These are phyloP conservation scores for Termitomyces sp. DNA, from an alignment of 768 basidiomycete genomes.

Conservation along the genomic window DNA sequence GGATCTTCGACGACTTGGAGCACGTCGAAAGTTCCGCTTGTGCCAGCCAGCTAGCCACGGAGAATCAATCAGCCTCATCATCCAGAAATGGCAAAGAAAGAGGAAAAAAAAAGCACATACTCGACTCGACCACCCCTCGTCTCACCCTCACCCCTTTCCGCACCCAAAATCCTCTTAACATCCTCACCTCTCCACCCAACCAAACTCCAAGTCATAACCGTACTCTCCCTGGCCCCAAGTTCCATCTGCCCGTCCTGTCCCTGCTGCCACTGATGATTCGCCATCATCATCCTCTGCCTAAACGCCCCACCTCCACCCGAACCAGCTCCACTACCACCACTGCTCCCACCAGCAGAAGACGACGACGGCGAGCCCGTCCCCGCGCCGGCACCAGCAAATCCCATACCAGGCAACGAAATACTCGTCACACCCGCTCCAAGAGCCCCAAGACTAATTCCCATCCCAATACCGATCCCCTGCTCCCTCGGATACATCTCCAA, in stretches of 20 bases:
- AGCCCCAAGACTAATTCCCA: slow-evolving; percentile 18
- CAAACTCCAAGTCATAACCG: slow-evolving; percentile 65
- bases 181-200: slow-evolving; percentile 49
- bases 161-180: slow-evolving; percentile 30
- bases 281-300: not conserved
- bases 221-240: slow-evolving; percentile 28
- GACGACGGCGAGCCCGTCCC: slow-evolving; percentile 29
- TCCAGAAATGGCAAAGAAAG: slow-evolving; percentile 5
- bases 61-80: not conserved
- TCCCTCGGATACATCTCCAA: slow-evolving; percentile 32
- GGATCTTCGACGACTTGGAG: slow-evolving; percentile 48
- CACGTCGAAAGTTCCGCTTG: slow-evolving; percentile 80
- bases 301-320: not conserved
- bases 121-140: slow-evolving; percentile 22
- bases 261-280: not conserved
- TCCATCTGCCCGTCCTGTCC: slow-evolving; percentile 23
- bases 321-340: slow-evolving; percentile 3
- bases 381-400: slow-evolving; percentile 23
- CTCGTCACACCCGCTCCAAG: slow-evolving; percentile 46
- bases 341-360: not conserved
- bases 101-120: slow-evolving; percentile 21
- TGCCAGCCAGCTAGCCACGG: slow-evolving; percentile 64
- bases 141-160: not conserved
- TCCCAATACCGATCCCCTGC: slow-evolving; percentile 19
- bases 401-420: slow-evolving; percentile 53